Evolutionary conservation across 441 rosid species (phyloP).

Genomic region (Populus hybrid): DNA sequence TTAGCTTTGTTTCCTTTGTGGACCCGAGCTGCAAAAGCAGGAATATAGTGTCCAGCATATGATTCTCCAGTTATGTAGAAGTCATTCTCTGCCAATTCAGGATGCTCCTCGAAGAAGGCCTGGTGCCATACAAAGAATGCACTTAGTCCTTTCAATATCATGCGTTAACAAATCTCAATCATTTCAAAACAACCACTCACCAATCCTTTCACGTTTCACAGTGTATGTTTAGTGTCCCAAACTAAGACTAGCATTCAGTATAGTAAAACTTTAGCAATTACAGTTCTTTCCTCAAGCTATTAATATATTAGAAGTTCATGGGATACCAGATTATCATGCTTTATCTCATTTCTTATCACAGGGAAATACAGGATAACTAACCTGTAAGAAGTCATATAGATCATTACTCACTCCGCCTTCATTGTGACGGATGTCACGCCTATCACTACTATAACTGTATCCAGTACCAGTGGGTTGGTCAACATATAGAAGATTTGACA

Average conservation of each 20-base stretch:
- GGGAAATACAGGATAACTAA: conserved; percentile 18
- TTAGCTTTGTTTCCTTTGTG: conserved; percentile 88
- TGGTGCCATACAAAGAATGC: conserved; percentile 23
- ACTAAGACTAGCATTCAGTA: neutral
- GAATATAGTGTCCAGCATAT: conserved; percentile 97
- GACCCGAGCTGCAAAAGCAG: conserved; percentile 92
- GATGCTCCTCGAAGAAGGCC: conserved; percentile 94
- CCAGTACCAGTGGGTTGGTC: conserved; percentile 99
- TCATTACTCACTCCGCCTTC: conserved; percentile 87
- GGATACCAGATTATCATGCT: neutral
- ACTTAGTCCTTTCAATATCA: conserved; percentile 13
- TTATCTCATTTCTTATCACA: neutral
- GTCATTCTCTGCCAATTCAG: conserved; percentile 68
- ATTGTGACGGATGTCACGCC: conserved; percentile 74
- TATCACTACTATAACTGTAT: conserved; percentile 86
- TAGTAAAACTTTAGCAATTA: neutral
- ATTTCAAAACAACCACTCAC: neutral
- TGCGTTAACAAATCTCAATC: neutral
- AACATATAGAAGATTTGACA: conserved; percentile 83
- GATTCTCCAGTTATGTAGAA: conserved; percentile 96
- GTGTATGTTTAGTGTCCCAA: neutral
- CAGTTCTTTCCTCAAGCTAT: neutral
- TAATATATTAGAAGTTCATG: neutral
- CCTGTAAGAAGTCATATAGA: conserved; percentile 94
- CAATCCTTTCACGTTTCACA: neutral